A percentile compares a stretch with the other conserved stretches of the same genome.
These are phyloP conservation scores for Emmonsiellopsis sp. DNA, from an alignment of 2,329 filamentous ascomycete species.

Conservation along the genomic window DNA sequence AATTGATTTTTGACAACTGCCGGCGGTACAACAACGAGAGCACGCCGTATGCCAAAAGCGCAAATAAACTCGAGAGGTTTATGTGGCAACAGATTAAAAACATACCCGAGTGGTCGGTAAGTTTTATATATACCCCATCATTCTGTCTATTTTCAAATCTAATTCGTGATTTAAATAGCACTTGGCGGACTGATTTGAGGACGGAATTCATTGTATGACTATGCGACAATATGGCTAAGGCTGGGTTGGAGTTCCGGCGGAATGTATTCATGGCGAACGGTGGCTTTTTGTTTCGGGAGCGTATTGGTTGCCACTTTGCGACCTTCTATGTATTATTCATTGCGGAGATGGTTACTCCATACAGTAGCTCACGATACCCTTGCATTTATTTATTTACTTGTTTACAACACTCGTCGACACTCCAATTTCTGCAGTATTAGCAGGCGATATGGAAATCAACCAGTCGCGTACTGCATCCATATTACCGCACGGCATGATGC, in stretches of 20 bases:
- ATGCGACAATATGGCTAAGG: not conserved
- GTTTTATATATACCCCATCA: constrained; percentile 15
- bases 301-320: too few relatives aligned
- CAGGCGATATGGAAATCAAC: too few relatives aligned
- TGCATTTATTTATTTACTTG: too few relatives aligned
- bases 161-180: constrained; percentile 21
- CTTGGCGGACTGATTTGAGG: constrained; percentile 29
- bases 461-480: too few relatives aligned
- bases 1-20: constrained; percentile 89
- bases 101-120: constrained; percentile 80
- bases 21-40: constrained; percentile 93
- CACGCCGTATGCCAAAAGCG: constrained; percentile 89
- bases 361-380: too few relatives aligned
- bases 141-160: constrained; percentile 4
- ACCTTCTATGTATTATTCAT: too few relatives aligned
- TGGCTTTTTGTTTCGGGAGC: too few relatives aligned
- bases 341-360: too few relatives aligned
- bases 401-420: too few relatives aligned
- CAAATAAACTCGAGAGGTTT: constrained; percentile 84
- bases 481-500: too few relatives aligned
- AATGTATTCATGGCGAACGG: not conserved
- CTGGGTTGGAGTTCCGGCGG: not conserved
- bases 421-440: too few relatives aligned
- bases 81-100: constrained; percentile 92
- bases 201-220: constrained; percentile 6